Evolutionary conservation across 164 flowering plant genomes (phyloP), one percentile per base, ranked within the genome.

Genomic region (Aristolochia contorta): DNA sequence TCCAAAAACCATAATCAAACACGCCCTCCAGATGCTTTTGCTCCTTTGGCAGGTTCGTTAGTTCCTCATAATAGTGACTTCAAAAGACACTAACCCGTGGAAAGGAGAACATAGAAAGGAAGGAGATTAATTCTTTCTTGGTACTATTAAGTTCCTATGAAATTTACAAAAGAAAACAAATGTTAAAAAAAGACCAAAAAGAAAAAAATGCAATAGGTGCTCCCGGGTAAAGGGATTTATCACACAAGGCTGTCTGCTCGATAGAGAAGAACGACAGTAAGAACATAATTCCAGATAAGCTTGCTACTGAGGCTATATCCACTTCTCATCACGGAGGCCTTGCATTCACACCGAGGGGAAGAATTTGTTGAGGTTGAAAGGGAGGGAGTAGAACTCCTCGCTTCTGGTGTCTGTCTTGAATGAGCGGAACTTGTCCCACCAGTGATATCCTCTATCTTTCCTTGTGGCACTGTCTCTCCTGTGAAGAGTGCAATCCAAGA

Each of bases 351-450:
- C 90, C 2, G 97, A 84, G 30, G 99, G 99, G 84, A 88, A 90
- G 68, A 84, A 87, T 48, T 84, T 86, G 87, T 93, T 90, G 59
- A 93, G 89, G 62, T 83, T 83, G 82, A 83, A 90, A 16, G 99
- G 99, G 58, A 93, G 78, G 13, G 97, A 82, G 59, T 90, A 90
- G 73, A 93, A 93, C 62, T 93, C 99, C 67, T 85, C 97, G 57
- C 89, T 90, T 72, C 97, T 80, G 16, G 81, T 48, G 62, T 93
- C 98, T 2, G 72, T 71, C 68, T 84, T 86, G 77, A 75, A 93
- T 6, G 86, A 79, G 18, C 79, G 65, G 82, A 87, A 93, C 79
- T 82, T 87, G 74, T 84, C 92, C 98, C 97, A 90, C 92, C 92
- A 93, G 43, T 86, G 96, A 75, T 74, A 81, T 13, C 99, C 99